phyloP scores from a whole-genome alignment of 306 rosid genomes.

The Gastrolobium villosum region DNA sequence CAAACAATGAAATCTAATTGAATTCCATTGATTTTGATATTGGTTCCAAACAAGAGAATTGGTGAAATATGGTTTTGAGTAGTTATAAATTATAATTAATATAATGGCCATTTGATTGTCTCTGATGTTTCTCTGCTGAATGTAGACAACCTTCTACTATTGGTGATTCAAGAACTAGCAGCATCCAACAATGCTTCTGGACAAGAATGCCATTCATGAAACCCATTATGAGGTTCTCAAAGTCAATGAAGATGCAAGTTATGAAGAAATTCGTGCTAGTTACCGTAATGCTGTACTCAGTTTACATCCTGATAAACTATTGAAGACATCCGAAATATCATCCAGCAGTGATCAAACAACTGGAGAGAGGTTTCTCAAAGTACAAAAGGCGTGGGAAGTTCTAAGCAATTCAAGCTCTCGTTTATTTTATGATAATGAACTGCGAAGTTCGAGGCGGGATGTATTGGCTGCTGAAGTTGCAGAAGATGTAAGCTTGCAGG shows the following conservation, averaged over 20 bases:
- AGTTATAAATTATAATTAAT: slow-evolving; percentile 9
- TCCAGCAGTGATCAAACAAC: slow-evolving; percentile 40
- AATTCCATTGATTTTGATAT: slow-evolving; percentile 30
- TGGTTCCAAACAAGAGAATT: slow-evolving; percentile 34
- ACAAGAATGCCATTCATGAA: slow-evolving; percentile 55
- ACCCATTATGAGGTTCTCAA: slow-evolving; percentile 77
- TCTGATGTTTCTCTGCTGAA: slow-evolving; percentile 38
- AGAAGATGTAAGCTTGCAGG: slow-evolving; percentile 73
- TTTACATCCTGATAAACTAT: slow-evolving; percentile 83
- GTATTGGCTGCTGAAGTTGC: slow-evolving; percentile 70
- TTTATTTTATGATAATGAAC: slow-evolving; percentile 65
- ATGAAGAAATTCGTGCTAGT: slow-evolving; percentile 75
- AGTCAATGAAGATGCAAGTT: slow-evolving; percentile 74
- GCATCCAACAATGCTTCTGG: slow-evolving; percentile 58
- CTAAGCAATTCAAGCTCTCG: slow-evolving; percentile 70
- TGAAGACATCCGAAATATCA: slow-evolving; percentile 46
- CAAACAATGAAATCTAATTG: neutral
- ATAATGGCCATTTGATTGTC: slow-evolving; percentile 14
- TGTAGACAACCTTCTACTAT: slow-evolving; percentile 42
- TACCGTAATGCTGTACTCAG: slow-evolving; percentile 81
- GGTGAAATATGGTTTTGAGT: slow-evolving; percentile 32
- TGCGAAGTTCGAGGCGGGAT: slow-evolving; percentile 68
- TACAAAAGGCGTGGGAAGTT: slow-evolving; percentile 94
- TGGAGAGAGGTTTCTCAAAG: slow-evolving; percentile 73
- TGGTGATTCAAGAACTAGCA: slow-evolving; percentile 33